Conservation (phyloP, 306 rosid species). For the Ceratonia siliqua region DNA sequence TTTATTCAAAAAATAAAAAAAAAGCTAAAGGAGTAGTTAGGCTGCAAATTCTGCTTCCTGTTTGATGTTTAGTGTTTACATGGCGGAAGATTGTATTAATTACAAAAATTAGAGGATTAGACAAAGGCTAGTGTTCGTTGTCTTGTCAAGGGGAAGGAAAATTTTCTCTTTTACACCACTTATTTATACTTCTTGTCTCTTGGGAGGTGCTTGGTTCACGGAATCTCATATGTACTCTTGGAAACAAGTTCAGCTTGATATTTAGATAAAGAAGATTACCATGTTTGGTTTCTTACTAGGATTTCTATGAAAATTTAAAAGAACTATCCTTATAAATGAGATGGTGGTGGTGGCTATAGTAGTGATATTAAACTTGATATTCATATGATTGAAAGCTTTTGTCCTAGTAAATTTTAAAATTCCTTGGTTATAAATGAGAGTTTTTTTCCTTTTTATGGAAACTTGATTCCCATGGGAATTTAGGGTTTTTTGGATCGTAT, state of each 20-base stretch:
- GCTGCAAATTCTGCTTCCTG: not conserved
- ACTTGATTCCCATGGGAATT: slow-evolving; percentile 10
- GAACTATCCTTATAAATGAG: not conserved
- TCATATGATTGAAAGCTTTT: not conserved
- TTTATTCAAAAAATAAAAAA: not conserved
- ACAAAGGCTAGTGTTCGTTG: not conserved
- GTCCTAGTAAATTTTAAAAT: not conserved
- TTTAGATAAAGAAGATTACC: not conserved
- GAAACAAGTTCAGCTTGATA: not conserved
- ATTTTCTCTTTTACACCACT: not conserved
- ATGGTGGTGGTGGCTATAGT: not conserved
- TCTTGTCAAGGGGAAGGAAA: slow-evolving; percentile 20
- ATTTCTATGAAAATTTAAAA: not conserved
- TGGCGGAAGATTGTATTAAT: slow-evolving; percentile 11
- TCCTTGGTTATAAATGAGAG: not conserved
- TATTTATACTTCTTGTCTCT: not conserved
- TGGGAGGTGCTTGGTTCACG: not conserved
- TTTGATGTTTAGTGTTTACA: slow-evolving; percentile 16
- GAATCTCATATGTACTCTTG: not conserved
- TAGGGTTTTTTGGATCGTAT: not conserved
- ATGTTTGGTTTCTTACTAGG: not conserved
- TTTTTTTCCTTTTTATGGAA: not conserved
- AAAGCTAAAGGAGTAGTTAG: not conserved
- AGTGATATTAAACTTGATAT: not conserved
- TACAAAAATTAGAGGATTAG: slow-evolving; percentile 18